Conservation (phyloP, 805 yeast genomes). For the Candida manassasensis region DNA sequence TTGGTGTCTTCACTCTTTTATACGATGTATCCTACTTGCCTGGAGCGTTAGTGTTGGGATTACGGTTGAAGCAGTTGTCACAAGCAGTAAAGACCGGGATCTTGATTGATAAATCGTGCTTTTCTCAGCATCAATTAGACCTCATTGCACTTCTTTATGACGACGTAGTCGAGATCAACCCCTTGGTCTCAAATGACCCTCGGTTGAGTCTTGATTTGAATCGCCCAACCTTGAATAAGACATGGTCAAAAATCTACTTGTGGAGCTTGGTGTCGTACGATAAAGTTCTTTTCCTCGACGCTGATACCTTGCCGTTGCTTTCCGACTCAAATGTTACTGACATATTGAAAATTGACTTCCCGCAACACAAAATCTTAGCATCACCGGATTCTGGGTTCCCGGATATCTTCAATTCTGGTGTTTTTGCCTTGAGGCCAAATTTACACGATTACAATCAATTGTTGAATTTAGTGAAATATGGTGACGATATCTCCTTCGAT, state of each 20-base stretch:
- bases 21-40: conserved; percentile 51
- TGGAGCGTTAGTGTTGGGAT: conserved; percentile 52
- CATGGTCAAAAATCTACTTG: conserved; percentile 52
- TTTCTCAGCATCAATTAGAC: conserved; percentile 22
- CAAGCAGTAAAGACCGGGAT: conserved; percentile 18
- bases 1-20: conserved; percentile 46
- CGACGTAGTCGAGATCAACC: conserved; percentile 24
- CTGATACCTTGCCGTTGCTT: conserved; percentile 52
- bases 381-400: conserved; percentile 91
- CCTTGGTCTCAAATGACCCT: conserved; percentile 18
- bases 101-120: conserved; percentile 26
- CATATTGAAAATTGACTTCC: conserved; percentile 19
- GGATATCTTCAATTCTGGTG: conserved; percentile 81
- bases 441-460: conserved; percentile 38
- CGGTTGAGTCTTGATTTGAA: conserved; percentile 32
- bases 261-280: conserved; percentile 48
- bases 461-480: conserved; percentile 17
- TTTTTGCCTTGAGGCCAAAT: conserved; percentile 57
- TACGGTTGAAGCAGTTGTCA: conserved; percentile 20
- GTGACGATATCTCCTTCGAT: conserved; percentile 49
- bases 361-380: conserved; percentile 39
- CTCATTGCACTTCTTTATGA: conserved; percentile 25
- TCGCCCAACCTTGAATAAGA: conserved; percentile 49
- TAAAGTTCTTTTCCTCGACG: conserved; percentile 55
- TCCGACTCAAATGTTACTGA: conserved; percentile 18